A percentile compares a stretch with the other conserved stretches of the same genome.
Evolutionary conservation across 768 basidiomycete species (phyloP).

Genomic region (Cubamyces lactineus): DNA sequence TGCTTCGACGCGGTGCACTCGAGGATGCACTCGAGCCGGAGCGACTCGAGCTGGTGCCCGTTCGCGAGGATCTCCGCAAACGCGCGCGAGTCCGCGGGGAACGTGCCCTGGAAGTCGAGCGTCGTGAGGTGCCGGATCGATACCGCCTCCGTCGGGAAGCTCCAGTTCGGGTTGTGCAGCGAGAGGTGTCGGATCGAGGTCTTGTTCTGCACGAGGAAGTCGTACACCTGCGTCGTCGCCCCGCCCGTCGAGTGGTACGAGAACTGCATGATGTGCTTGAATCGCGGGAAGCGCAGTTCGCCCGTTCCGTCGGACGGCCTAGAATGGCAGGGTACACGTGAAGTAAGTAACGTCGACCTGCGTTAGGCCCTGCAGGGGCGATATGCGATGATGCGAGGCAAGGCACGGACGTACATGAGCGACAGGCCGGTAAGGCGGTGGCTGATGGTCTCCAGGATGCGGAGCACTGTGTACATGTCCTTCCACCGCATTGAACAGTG

Average conservation of each 20-base stretch:
- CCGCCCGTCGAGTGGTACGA: conserved; percentile 53
- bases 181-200: conserved; percentile 55
- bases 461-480: conserved; percentile 54
- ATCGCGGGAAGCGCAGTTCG: conserved; percentile 34
- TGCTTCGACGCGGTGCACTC: conserved; percentile 52
- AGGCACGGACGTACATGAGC: conserved; percentile 37
- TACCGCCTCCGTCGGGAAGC: conserved; percentile 55
- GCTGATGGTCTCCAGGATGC: conserved; percentile 52
- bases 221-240: conserved; percentile 42
- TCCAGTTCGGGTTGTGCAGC: conserved; percentile 58
- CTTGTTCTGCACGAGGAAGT: conserved; percentile 57
- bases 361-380: too few relatives aligned
- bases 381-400: background rate
- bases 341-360: background rate
- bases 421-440: conserved; percentile 61
- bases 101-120: conserved; percentile 62
- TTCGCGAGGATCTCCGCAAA: conserved; percentile 62
- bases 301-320: conserved; percentile 36
- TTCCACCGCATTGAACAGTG: conserved; percentile 62
- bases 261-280: conserved; percentile 58
- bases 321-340: background rate
- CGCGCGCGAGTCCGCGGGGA: conserved; percentile 51
- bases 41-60: conserved; percentile 65
- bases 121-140: conserved; percentile 66
- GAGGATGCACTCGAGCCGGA: conserved; percentile 57